Conservation (phyloP, 805 yeast species). For the Nematodospora valgi region DNA sequence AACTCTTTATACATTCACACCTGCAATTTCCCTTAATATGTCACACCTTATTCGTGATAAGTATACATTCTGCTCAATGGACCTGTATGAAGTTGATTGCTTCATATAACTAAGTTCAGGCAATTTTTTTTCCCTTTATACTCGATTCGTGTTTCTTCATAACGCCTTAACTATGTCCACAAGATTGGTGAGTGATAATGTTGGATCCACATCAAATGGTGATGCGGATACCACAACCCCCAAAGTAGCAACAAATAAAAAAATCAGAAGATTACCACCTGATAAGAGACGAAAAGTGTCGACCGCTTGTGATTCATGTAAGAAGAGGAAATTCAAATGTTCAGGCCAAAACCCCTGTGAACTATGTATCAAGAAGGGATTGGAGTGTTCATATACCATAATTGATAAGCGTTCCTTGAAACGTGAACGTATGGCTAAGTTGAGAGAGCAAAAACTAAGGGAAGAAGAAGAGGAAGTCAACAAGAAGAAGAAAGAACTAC, state of each 20-base stretch:
- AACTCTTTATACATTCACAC: too few species aligned
- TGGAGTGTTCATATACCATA: constrained; percentile 19
- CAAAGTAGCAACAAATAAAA: constrained; percentile 5
- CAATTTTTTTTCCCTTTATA: too few species aligned
- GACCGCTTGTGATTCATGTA: constrained; percentile 25
- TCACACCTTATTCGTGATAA: too few species aligned
- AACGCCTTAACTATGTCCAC: too few species aligned
- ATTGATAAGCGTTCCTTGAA: constrained; percentile 21
- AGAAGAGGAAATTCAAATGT: constrained; percentile 16
- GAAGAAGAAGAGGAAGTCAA: background rate
- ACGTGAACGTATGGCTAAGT: constrained; percentile 17
- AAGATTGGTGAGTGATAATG: too few species aligned
- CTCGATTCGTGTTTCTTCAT: too few species aligned
- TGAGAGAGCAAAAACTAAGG: constrained; percentile 1
- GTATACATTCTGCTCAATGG: too few species aligned
- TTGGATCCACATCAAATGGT: too few species aligned
- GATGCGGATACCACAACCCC: too few species aligned
- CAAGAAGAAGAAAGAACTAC: background rate
- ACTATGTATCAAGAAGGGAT: constrained; percentile 16
- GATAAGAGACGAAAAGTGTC: constrained; percentile 24
- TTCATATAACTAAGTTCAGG: too few species aligned
- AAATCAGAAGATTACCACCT: constrained; percentile 14
- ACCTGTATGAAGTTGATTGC: too few species aligned
- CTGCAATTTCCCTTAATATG: too few species aligned
- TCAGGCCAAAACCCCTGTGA: constrained; percentile 21